Evolutionary conservation across 192 early-diverging fungal genomes (phyloP).

Genomic region (Phycomyces blakesleeanus): DNA sequence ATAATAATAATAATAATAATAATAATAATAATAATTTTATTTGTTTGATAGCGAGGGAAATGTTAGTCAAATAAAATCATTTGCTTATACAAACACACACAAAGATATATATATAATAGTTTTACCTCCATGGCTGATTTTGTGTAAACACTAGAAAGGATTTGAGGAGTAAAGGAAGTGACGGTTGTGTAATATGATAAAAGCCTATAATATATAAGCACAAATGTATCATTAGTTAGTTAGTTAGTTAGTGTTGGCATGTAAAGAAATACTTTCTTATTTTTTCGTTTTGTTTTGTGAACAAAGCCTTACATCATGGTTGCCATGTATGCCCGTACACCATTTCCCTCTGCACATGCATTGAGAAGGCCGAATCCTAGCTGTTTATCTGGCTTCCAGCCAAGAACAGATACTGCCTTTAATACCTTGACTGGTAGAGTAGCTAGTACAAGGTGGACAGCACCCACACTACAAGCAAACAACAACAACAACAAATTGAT

Average conservation of each 20-base stretch:
- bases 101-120: conserved; percentile 1
- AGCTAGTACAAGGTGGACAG: conserved; percentile 44
- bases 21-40: too few relatives aligned
- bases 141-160: conserved; percentile 39
- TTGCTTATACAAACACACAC: too few relatives aligned
- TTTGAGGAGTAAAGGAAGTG: conserved; percentile 45
- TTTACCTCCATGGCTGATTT: conserved; percentile 34
- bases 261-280: too few relatives aligned
- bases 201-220: conserved; percentile 14
- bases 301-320: conserved; percentile 39
- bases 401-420: conserved; percentile 44
- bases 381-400: conserved; percentile 43
- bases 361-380: conserved; percentile 45
- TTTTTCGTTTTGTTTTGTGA: neutral
- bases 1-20: too few relatives aligned
- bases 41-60: too few relatives aligned
- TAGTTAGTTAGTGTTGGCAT: too few relatives aligned
- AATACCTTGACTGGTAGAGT: conserved; percentile 44
- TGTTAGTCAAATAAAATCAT: too few relatives aligned
- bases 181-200: conserved; percentile 46
- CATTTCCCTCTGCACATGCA: conserved; percentile 38
- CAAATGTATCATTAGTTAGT: too few relatives aligned
- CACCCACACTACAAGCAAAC: conserved; percentile 26
- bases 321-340: conserved; percentile 45
- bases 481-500: too few relatives aligned